Percentiles rank a stretch among this genome's conserved stretches.
Evolutionary conservation across 805 yeast species (phyloP).

Genomic region (Kazachstania africana): DNA sequence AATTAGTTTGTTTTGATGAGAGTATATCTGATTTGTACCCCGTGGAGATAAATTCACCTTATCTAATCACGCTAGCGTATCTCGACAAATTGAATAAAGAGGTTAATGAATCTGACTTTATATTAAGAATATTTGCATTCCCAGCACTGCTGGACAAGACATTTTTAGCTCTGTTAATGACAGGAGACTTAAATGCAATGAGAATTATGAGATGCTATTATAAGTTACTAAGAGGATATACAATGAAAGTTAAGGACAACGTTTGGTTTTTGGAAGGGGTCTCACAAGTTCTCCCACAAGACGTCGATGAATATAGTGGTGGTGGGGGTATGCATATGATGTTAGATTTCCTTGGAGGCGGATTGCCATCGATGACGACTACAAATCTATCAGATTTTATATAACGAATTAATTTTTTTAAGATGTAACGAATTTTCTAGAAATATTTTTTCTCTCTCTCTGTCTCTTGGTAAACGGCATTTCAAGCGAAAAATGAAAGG

Average conservation of each 20-base stretch:
- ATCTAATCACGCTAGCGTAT: conserved; percentile 73
- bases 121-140: conserved; percentile 78
- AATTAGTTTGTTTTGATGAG: conserved; percentile 72
- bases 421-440: not conserved
- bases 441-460: not conserved
- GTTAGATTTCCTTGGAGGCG: conserved; percentile 77
- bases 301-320: conserved; percentile 86
- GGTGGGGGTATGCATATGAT: conserved; percentile 90
- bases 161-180: conserved; percentile 64
- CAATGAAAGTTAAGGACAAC: conserved; percentile 75
- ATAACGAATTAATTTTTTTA: conserved; percentile 4
- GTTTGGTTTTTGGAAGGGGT: conserved; percentile 95
- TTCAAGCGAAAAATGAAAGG: no score
- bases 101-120: conserved; percentile 74
- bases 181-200: conserved; percentile 82
- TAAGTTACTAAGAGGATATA: conserved; percentile 65
- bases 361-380: conserved; percentile 36
- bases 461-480: no score
- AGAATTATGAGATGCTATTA: conserved; percentile 84
- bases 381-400: conserved; percentile 28
- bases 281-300: conserved; percentile 77
- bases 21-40: conserved; percentile 82
- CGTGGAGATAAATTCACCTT: conserved; percentile 71
- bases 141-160: conserved; percentile 84
- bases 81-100: conserved; percentile 75